Evolutionary conservation across 73 alveolate species (phyloP).

Genomic region (Paramecium pentaurelia): DNA sequence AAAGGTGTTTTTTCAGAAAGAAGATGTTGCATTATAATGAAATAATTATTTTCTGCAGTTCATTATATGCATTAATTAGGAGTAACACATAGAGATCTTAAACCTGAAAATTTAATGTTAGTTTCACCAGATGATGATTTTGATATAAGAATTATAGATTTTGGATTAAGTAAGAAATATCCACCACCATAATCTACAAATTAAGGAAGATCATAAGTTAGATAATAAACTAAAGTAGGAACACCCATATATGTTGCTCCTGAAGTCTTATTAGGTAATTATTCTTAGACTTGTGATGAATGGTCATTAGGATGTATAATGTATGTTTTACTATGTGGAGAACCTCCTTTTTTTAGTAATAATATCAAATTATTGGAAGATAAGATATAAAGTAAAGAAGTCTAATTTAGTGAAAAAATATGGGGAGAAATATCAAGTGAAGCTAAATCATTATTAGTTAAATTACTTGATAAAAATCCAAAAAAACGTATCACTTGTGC

Average conservation of each 20-base stretch:
- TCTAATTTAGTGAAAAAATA: background rate
- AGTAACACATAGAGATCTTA: slow-evolving; percentile 66
- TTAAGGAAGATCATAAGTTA: background rate
- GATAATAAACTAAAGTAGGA: slow-evolving; percentile 63
- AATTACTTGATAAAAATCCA: slow-evolving; percentile 67
- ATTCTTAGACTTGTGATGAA: slow-evolving; percentile 62
- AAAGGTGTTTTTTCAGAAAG: slow-evolving; percentile 52
- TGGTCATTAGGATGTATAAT: slow-evolving; percentile 77
- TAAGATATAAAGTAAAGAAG: background rate
- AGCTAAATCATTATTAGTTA: slow-evolving; percentile 20
- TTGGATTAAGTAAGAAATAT: slow-evolving; percentile 61
- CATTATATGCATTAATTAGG: slow-evolving; percentile 69
- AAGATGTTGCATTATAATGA: slow-evolving; percentile 38
- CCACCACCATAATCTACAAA: background rate
- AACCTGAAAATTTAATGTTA: slow-evolving; percentile 63
- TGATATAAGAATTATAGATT: slow-evolving; percentile 64
- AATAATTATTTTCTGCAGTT: slow-evolving; percentile 62
- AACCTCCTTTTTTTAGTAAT: slow-evolving; percentile 82
- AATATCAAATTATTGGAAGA: slow-evolving; percentile 8
- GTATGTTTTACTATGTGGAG: slow-evolving; percentile 88
- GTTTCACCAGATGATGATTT: slow-evolving; percentile 62
- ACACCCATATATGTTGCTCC: slow-evolving; percentile 69
- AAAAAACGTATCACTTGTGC: slow-evolving; percentile 89
- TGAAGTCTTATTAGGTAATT: slow-evolving; percentile 59
- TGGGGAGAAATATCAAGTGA: slow-evolving; percentile 41